Percentiles rank a stretch among this genome's conserved stretches.
These are phyloP conservation scores for Chrysoporthe puriensis DNA, from an alignment of 2,329 filamentous ascomycete species.

Conservation along the genomic window DNA sequence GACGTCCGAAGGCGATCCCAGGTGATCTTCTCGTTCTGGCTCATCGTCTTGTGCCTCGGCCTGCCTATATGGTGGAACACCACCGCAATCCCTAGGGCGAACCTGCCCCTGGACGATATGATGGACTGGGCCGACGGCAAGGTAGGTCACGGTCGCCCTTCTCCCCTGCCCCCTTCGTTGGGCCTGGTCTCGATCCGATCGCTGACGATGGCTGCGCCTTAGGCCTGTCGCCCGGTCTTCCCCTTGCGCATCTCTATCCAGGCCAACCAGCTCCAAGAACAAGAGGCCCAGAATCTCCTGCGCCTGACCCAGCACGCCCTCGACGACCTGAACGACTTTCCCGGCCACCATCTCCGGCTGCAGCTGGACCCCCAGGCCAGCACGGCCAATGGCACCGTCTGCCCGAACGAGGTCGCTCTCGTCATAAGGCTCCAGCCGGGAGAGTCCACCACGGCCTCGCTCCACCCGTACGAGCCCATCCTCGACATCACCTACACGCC, in stretches of 20 bases:
- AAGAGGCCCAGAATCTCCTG: conserved; percentile 74
- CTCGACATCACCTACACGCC: conserved; percentile 79
- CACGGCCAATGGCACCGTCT: conserved; percentile 40
- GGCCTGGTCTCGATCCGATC: conserved; percentile 7
- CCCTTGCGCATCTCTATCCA: conserved; percentile 82
- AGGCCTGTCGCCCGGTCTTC: conserved; percentile 89
- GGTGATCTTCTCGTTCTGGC: conserved; percentile 90
- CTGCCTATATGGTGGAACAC: conserved; percentile 96
- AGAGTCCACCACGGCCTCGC: conserved; percentile 60
- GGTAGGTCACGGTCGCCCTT: conserved; percentile 52
- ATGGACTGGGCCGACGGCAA: conserved; percentile 88
- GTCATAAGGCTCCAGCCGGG: conserved; percentile 72
- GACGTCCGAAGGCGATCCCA: conserved; percentile 70
- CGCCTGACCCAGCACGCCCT: conserved; percentile 83
- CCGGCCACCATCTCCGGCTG: conserved; percentile 79
- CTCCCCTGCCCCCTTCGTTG: neutral
- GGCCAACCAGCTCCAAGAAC: conserved; percentile 64
- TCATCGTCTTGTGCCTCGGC: conserved; percentile 79
- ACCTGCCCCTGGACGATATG: conserved; percentile 84
- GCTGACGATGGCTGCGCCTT: conserved; percentile 14
- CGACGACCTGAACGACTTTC: conserved; percentile 85
- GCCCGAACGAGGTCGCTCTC: conserved; percentile 62
- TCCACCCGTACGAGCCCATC: conserved; percentile 71
- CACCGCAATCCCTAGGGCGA: conserved; percentile 87
- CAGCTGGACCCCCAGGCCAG: conserved; percentile 56